phyloP scores from a whole-genome alignment of 352 stramenopile genomes.

The Globisporangium rhizosaccharum region DNA sequence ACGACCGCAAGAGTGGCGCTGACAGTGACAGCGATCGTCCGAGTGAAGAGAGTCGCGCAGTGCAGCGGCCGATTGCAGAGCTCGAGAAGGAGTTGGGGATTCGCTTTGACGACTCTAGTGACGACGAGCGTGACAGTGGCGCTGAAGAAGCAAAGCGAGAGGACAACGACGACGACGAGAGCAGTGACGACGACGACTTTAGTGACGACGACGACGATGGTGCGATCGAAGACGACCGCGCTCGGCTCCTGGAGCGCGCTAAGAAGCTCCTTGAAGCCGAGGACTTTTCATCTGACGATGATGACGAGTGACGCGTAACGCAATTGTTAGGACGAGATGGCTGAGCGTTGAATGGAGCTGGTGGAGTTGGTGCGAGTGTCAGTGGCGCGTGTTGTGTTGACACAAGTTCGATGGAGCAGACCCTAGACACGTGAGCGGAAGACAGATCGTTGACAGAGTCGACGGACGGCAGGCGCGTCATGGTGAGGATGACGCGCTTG shows the following conservation, averaged over 20 bases:
- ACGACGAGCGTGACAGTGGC: slow-evolving; percentile 33
- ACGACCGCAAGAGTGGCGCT: background rate
- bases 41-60: slow-evolving; percentile 20
- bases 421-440: too few relatives aligned
- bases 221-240: slow-evolving; percentile 46
- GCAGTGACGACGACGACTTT: slow-evolving; percentile 20
- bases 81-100: slow-evolving; percentile 66
- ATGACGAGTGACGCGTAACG: background rate
- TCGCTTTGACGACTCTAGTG: slow-evolving; percentile 53
- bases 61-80: slow-evolving; percentile 67
- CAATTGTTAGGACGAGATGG: too few relatives aligned
- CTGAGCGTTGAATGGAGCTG: too few relatives aligned
- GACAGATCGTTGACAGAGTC: too few relatives aligned
- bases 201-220: slow-evolving; percentile 27
- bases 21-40: slow-evolving; percentile 17
- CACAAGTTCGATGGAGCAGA: too few relatives aligned
- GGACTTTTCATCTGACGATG: slow-evolving; percentile 36
- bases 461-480: too few relatives aligned
- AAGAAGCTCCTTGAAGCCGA: slow-evolving; percentile 46
- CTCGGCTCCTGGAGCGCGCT: slow-evolving; percentile 36
- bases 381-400: too few relatives aligned
- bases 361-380: too few relatives aligned
- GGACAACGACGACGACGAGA: slow-evolving; percentile 16
- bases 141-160: slow-evolving; percentile 13
- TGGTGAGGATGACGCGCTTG: too few relatives aligned